Evolutionary conservation across 75 land plant genomes (phyloP), one percentile per base, ranked within the genome.

Genomic region (Azolla pinnata): DNA sequence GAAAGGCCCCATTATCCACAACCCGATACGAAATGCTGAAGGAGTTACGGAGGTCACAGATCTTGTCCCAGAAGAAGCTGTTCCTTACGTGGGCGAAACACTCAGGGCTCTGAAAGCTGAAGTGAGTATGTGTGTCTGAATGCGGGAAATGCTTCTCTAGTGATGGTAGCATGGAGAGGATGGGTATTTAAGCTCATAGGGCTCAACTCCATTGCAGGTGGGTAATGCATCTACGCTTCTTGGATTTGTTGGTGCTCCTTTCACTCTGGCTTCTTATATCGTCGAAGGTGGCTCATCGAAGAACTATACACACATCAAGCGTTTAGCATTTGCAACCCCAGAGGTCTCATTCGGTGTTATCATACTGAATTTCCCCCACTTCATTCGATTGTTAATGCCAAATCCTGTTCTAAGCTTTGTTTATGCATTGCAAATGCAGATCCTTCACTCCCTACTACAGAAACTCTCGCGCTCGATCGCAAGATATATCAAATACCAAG

Each of bases 241-340:
- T 17, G 98, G 98, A 38, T 93, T 93, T 74, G 96, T 89, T 57
- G 98, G 98, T 30, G 98, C 98, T 66, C 98, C 98, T 34, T 93
- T 93, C 63, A 93, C 98, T 10, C 70, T 93, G 34, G 98, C 98
- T 1, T 93, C 98, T 0, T 93, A 93, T 71, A 88, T 88, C 45
- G 81, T 93, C 29, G 98, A 93, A 75, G 98, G 98, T 53, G 98
- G 90, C 46, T 88, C 96, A 29, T 93, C 98, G 12, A 93, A 93
- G 64, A 73, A 89, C 55, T 93, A 86, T 71, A 46, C 87, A 34
- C 77, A 83, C 50, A 93, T 93, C 69, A 93, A 93, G 62, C 69
- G 60, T 50, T 42, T 93, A 29, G 98, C 98, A 19, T 93, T 93
- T 55, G 75, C 75, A 46, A 55, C 75, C 53, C 98, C 96, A 14